Conservation (phyloP, 345 rosid species). For the Citropsis articulata region DNA sequence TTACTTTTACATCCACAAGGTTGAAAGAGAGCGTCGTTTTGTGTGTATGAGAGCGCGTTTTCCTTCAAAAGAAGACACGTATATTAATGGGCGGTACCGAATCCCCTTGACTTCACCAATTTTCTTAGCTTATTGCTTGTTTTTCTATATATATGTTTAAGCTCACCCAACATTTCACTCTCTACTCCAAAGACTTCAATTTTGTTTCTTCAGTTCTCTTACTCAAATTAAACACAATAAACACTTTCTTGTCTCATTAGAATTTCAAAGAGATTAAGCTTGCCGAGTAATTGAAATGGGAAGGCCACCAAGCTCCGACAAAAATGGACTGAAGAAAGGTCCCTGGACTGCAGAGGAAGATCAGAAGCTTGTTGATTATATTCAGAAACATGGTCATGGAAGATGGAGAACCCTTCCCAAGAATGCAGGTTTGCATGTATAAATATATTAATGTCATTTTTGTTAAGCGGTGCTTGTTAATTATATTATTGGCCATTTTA, state of each 20-base stretch:
- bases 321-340: constrained; percentile 73
- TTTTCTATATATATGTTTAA: constrained; percentile 18
- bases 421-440: constrained; percentile 55
- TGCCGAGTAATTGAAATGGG: constrained; percentile 33
- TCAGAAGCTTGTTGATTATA: constrained; percentile 55
- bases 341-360: constrained; percentile 95
- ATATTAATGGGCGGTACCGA: constrained; percentile 68
- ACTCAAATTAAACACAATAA: too few relatives aligned
- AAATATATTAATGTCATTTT: too few relatives aligned
- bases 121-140: constrained; percentile 16
- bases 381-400: constrained; percentile 70
- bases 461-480: too few relatives aligned
- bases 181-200: constrained; percentile 2
- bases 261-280: background rate
- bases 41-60: background rate
- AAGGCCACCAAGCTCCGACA: constrained; percentile 45
- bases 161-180: background rate
- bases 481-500: background rate
- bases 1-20: background rate
- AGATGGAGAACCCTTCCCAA: constrained; percentile 80
- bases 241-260: background rate
- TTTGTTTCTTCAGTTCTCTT: background rate
- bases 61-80: constrained; percentile 40
- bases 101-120: constrained; percentile 48
- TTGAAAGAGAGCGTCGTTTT: background rate